phyloP scores from a whole-genome alignment of 768 basidiomycete species.

The Mycena indigotica region DNA sequence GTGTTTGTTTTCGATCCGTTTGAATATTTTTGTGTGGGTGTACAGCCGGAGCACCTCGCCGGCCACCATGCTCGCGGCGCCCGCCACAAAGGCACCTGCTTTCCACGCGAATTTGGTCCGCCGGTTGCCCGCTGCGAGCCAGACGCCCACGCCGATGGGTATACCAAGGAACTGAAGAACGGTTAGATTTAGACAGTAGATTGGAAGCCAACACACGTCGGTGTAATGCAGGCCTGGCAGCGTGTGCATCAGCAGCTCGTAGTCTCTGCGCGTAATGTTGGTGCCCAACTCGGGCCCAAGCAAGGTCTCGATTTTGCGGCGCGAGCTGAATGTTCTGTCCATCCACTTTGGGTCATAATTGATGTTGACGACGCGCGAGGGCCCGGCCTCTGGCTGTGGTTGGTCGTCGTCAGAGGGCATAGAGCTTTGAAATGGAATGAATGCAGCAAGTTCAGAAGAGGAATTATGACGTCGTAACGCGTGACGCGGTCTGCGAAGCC shows the following conservation, averaged over 20 bases:
- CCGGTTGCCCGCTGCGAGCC: not conserved
- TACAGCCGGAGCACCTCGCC: conserved; percentile 1
- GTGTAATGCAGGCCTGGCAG: not conserved
- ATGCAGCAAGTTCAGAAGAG: too few relatives aligned
- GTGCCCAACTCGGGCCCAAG: conserved; percentile 15
- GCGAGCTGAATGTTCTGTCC: conserved; percentile 8
- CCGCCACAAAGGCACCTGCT: not conserved
- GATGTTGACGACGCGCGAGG: not conserved
- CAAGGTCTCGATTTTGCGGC: conserved; percentile 4
- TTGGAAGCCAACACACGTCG: conserved; percentile 3
- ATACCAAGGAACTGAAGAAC: not conserved
- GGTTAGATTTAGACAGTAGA: not conserved
- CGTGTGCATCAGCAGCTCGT: conserved; percentile 3
- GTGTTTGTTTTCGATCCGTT: conserved; percentile 9
- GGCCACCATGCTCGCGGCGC: not conserved
- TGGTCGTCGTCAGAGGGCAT: not conserved
- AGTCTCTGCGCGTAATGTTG: conserved; percentile 12
- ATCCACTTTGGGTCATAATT: conserved; percentile 14
- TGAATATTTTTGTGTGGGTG: conserved; percentile 1
- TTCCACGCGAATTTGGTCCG: not conserved
- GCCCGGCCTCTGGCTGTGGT: not conserved
- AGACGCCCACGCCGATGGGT: not conserved
- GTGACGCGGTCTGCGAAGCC: not conserved
- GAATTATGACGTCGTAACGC: not conserved
- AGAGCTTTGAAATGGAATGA: too few relatives aligned